Evolutionary conservation across 1,284 basidiomycete genomes (phyloP), one percentile per base, ranked within the genome.

Genomic region (Neolentinus lepideus): DNA sequence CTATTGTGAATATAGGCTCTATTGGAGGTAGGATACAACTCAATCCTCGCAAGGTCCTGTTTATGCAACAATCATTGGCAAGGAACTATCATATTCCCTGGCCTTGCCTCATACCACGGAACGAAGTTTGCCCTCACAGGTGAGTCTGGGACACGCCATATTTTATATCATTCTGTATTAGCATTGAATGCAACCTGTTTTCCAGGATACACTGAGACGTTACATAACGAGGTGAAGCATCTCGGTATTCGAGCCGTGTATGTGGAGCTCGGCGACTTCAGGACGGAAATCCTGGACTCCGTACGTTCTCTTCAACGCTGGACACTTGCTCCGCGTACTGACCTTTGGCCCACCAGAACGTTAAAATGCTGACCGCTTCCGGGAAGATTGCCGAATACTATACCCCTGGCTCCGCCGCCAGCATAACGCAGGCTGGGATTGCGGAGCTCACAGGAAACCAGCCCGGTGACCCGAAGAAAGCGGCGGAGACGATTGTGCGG

Each of bases 101-200:
- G 65, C 50, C 50, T 50, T 12, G 63, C 61, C 14, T 26, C 26
- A 8, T 73, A 73, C 57, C 59, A 60, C 11, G 57, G 69, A 3
- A 69, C 70, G 2, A 73, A 71, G 55, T 67, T 68, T 27, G 69
- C 70, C n/a, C 57, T 71, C 16, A 65, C 67, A 33, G 61, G 66
- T 67, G 59, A 6, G 38, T 43, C 38, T 43, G 19, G 16, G 12
- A 21, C 59, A 56, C 24, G 47, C 6, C 6, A 4, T 6, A 6
- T 19, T 24, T 29, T 50, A 12, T 21, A 14, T 50, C 27, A 14
- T 21, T 4, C 16, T 6, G 16, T 14, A 6, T 9, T 25, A 4
- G 3, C 22, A 29, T 19, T 16, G 21, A 6, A 12, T 24, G 27
- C 16, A n/a, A n/a, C 19, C n/a, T 29, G 14, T 46, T 53, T 19